Evolutionary conservation across 108 stramenopile species (phyloP), one percentile per base, ranked within the genome.

Genomic region (Cyclotella choctawhatcheeana): DNA sequence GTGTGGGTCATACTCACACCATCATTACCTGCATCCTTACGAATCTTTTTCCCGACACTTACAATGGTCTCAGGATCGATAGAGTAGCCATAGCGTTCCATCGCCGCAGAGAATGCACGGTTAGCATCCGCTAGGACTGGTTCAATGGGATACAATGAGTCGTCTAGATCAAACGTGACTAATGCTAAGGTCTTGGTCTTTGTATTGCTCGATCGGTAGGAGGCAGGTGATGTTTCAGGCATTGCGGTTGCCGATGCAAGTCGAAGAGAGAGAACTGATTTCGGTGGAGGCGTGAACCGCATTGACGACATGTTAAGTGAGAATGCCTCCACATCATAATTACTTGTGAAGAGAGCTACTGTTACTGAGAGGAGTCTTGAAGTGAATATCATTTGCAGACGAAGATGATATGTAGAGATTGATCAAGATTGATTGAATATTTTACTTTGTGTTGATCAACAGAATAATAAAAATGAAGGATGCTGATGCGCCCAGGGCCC

Each of bases 111-210:
- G 81, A 95, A 95, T 25, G 73, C 86, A 44, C 63, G 69, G 64
- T 95, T 95, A 32, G 95, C 95, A 54, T 89, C 91, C 0, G 81
- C 64, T 24, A 93, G 71, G 7, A 93, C 89, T 22, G 82, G 77
- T 13, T 43, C 82, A 58, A 90, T 83, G 45, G 95, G 92, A 65
- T 90, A 96, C 18, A 96, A 74, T 33, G 91, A 90, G 66, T 96
- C 95, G 59, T 96, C 95, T 1, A 96, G 73, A 71, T 96, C 95
- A 69, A 93, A 96, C 3, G 95, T 93, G 21, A 96, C 44, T 12
- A 96, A 73, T 33, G 88, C 91, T 16, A 95, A 78, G 7, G 54
- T 81, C 34, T 76, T 72, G 17, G 66, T 68, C 33, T 60, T 74
- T 58, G 64, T 66, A 45, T 45, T 66, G 12, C 5, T 2, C 18